Percentiles rank a stretch among this genome's conserved stretches.
phyloP scores from a whole-genome alignment of 345 rosid species.

The Populus alba region DNA sequence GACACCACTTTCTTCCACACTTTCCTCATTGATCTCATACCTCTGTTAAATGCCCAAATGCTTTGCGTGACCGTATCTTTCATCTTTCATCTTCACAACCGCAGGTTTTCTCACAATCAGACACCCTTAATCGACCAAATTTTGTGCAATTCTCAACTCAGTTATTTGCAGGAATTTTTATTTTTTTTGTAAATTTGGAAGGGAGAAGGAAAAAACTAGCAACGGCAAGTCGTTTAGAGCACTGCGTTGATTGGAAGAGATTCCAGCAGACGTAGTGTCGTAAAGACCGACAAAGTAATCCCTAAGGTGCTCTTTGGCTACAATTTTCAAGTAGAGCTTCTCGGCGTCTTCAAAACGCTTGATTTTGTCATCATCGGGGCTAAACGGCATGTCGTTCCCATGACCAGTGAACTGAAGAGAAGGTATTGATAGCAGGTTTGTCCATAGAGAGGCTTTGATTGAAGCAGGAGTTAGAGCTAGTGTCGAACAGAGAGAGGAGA shows the following conservation, averaged over 20 bases:
- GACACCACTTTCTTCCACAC: constrained; percentile 33
- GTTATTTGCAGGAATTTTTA: neutral
- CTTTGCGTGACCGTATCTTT: constrained; percentile 69
- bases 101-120: constrained; percentile 73
- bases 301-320: constrained; percentile 54
- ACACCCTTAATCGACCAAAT: neutral
- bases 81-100: constrained; percentile 67
- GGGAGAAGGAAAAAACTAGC: constrained; percentile 37
- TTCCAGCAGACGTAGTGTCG: constrained; percentile 37
- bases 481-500: constrained; percentile 13
- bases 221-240: constrained; percentile 57
- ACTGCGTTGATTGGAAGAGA: constrained; percentile 48
- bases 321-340: constrained; percentile 46
- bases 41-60: constrained; percentile 71
- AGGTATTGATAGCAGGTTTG: constrained; percentile 49
- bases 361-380: constrained; percentile 35
- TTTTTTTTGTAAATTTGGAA: neutral
- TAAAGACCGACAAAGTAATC: constrained; percentile 67
- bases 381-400: constrained; percentile 15
- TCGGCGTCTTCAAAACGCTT: constrained; percentile 50
- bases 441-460: constrained; percentile 48
- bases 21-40: constrained; percentile 43
- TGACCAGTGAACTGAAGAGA: constrained; percentile 45
- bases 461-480: constrained; percentile 19
- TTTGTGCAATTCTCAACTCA: too few species aligned